A percentile compares a stretch with the other conserved stretches of the same genome.
Evolutionary conservation across 2,329 filamentous ascomycete genomes (phyloP).

Genomic region (Aureobasidium lini): DNA sequence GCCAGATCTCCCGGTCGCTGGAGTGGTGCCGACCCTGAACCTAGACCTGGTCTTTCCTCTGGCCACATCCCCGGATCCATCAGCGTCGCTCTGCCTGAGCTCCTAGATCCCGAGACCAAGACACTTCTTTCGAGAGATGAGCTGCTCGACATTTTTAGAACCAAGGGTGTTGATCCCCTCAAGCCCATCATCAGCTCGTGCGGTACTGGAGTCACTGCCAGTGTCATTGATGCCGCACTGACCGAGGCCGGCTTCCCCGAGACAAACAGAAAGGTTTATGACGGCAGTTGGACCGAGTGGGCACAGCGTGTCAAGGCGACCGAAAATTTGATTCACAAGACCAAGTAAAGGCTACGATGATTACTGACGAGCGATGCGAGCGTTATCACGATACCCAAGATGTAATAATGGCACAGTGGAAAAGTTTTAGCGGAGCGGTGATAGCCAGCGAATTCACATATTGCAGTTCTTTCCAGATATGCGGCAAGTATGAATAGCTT

Average conservation of each 20-base stretch:
- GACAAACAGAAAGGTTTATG: slow-evolving; percentile 70
- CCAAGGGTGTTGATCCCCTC: slow-evolving; percentile 68
- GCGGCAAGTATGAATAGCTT: too few relatives aligned
- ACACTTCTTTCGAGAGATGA: slow-evolving; percentile 65
- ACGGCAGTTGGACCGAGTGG: slow-evolving; percentile 81
- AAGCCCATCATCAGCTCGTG: slow-evolving; percentile 83
- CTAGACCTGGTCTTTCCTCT: slow-evolving; percentile 71
- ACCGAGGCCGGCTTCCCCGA: slow-evolving; percentile 68
- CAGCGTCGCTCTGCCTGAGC: slow-evolving; percentile 68
- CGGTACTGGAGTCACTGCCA: slow-evolving; percentile 89
- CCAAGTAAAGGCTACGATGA: neutral
- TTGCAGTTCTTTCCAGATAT: too few relatives aligned
- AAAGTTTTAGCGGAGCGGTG: neutral
- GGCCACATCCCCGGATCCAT: slow-evolving; percentile 88
- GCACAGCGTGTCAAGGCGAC: slow-evolving; percentile 28
- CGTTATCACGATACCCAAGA: neutral
- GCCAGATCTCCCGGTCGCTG: slow-evolving; percentile 75
- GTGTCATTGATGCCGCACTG: slow-evolving; percentile 80
- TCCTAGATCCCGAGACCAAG: slow-evolving; percentile 80
- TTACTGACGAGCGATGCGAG: neutral
- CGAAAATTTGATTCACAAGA: slow-evolving; percentile 30
- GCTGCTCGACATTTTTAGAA: slow-evolving; percentile 66
- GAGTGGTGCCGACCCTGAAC: slow-evolving; percentile 76
- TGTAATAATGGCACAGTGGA: neutral
- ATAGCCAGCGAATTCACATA: neutral